Evolutionary conservation across 2,329 filamentous ascomycete genomes (phyloP).

Genomic region (Scolecobasidium constrictum): DNA sequence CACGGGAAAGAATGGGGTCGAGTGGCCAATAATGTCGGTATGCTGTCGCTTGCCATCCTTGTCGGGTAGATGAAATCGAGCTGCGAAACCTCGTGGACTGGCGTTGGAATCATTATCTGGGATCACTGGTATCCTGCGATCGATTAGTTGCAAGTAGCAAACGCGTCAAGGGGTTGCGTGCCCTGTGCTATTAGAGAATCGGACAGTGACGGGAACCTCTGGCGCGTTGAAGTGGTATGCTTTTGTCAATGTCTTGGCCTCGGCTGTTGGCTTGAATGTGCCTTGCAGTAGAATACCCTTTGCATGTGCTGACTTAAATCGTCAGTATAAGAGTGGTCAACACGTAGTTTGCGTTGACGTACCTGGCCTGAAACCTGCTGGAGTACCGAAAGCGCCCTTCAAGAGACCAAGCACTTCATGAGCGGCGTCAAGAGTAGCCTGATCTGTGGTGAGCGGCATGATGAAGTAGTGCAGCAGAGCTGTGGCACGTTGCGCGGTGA

Average conservation of each 20-base stretch:
- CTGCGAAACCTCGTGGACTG: conserved; percentile 38
- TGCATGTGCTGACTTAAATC: conserved; percentile 36
- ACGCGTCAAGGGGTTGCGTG: conserved; percentile 40
- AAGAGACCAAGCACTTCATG: conserved; percentile 19
- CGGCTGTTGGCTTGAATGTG: conserved; percentile 38
- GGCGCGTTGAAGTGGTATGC: conserved; percentile 38
- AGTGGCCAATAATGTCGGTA: conserved; percentile 47
- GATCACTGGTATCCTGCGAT: conserved; percentile 39
- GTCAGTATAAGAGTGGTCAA: conserved; percentile 4
- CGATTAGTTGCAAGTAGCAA: conserved; percentile 36
- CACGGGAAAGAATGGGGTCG: conserved; percentile 40
- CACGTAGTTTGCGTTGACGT: neutral
- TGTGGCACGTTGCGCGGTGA: too few relatives aligned
- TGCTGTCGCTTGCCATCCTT: conserved; percentile 31
- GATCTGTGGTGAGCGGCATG: conserved; percentile 22
- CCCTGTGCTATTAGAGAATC: conserved; percentile 43
- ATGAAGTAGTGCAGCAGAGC: too few relatives aligned
- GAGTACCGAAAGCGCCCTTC: conserved; percentile 16
- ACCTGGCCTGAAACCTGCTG: conserved; percentile 22
- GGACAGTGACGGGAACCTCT: conserved; percentile 35
- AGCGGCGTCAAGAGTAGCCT: conserved; percentile 18
- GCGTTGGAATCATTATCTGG: conserved; percentile 38
- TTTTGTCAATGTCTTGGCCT: conserved; percentile 32
- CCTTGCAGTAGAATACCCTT: conserved; percentile 42
- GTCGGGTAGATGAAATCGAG: conserved; percentile 36